Evolutionary conservation across 2,329 filamentous ascomycete genomes (phyloP).

Genomic region (Curvularia sp.): DNA sequence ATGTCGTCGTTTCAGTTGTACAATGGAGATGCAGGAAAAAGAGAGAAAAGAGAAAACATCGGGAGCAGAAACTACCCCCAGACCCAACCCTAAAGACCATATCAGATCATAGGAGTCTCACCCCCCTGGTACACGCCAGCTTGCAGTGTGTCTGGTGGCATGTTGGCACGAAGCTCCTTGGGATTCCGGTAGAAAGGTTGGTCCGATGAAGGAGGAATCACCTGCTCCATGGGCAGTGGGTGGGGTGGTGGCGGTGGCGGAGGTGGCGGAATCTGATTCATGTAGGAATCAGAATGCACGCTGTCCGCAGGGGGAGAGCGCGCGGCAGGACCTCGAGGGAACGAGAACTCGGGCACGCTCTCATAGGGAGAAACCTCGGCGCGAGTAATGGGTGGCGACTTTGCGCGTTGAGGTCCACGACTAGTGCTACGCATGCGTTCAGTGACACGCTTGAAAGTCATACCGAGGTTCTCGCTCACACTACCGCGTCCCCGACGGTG

Average conservation of each 20-base stretch:
- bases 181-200: constrained; percentile 51
- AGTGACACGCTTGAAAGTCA: constrained; percentile 56
- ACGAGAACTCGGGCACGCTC: constrained; percentile 49
- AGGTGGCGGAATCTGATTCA: constrained; percentile 43
- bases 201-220: constrained; percentile 48
- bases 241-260: constrained; percentile 47
- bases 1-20: constrained; percentile 39
- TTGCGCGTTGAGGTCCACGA: constrained; percentile 56
- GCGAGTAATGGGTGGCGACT: constrained; percentile 52
- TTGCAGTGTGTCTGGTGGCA: constrained; percentile 57
- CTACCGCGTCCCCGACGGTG: constrained; percentile 63
- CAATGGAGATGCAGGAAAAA: not conserved
- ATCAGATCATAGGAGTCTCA: constrained; percentile 48
- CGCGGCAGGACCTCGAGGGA: constrained; percentile 33
- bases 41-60: not conserved
- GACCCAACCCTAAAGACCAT: not conserved
- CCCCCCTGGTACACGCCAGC: constrained; percentile 50
- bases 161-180: constrained; percentile 58
- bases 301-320: constrained; percentile 41
- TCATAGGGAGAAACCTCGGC: constrained; percentile 53
- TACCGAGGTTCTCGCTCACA: constrained; percentile 65
- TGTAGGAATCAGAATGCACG: constrained; percentile 35
- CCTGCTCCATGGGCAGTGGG: constrained; percentile 51
- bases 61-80: too few species aligned
- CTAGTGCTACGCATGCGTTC: constrained; percentile 66